Evolutionary conservation across 192 early-diverging fungal genomes (phyloP).

Genomic region (Irineochytrium annulatum): DNA sequence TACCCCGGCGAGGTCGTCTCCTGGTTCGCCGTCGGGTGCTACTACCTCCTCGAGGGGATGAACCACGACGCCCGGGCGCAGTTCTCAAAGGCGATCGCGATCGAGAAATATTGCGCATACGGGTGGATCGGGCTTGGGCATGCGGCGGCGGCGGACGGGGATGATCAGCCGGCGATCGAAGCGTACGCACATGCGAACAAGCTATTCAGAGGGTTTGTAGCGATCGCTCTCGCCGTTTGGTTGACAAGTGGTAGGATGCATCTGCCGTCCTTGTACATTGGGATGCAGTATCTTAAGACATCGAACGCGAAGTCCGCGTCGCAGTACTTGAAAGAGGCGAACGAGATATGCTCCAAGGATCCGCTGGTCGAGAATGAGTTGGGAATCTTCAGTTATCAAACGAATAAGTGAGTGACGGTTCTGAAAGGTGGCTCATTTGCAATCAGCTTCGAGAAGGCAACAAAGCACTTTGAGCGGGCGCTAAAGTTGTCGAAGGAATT

Average conservation of each 20-base stretch:
- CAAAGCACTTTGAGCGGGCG: neutral
- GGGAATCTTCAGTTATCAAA: conserved; percentile 55
- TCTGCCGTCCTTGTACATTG: conserved; percentile 68
- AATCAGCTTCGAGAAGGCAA: neutral
- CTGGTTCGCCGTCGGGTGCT: conserved; percentile 78
- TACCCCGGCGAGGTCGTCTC: conserved; percentile 55
- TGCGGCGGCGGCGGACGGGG: conserved; percentile 68
- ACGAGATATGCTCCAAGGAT: conserved; percentile 53
- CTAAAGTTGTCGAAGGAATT: neutral
- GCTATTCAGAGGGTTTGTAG: conserved; percentile 59
- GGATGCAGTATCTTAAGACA: conserved; percentile 67
- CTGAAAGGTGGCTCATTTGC: neutral
- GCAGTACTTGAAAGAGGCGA: conserved; percentile 54
- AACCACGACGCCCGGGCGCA: conserved; percentile 60
- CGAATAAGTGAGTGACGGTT: conserved; percentile 31
- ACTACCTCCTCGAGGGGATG: conserved; percentile 52
- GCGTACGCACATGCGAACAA: conserved; percentile 65
- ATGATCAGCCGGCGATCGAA: conserved; percentile 71
- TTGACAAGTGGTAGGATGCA: conserved; percentile 52
- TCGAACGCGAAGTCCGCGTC: conserved; percentile 55
- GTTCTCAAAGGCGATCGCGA: conserved; percentile 60
- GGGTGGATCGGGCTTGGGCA: conserved; percentile 82
- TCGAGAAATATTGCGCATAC: conserved; percentile 59
- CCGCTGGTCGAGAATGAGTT: conserved; percentile 70
- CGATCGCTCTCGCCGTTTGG: conserved; percentile 1